Base-by-base conservation (phyloP, 2,329 filamentous ascomycete genomes). In the Aschersonia sp. region DNA sequence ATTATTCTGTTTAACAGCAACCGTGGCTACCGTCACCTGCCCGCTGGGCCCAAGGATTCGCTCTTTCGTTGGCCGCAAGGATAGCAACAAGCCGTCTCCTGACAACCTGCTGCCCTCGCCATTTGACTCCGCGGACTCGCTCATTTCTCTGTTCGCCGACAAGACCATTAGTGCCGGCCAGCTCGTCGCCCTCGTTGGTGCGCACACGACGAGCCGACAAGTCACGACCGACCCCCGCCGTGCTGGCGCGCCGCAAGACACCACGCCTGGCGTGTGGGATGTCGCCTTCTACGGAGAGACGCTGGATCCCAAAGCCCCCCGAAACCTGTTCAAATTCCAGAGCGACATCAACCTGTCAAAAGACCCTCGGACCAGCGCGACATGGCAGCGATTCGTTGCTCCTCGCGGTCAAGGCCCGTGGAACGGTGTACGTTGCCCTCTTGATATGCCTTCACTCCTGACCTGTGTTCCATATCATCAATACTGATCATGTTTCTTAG, bases 201-300 rank as follows among this genome's bases (percentile, higher is more conserved):
- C 73, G 0, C 74, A 78, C 55, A 68, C 68, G 1, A 65, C 68
- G 10, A 68, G 68, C 22, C 68, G 67, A 52, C 72, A 76, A 55
- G 62, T 63, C 48, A 65, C 65, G 43, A 64, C 68, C 45, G 64
- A 72, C 46, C 47, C 57, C 1, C 46, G 53, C 4, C 60, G 66
- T n/a, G 60, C 63, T 1, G 65, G 64, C 12, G 63, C 65, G 10
- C 65, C 72, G 0, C 70, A 75, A 50, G 73, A 77, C 53, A 66
- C 62, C 33, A 74, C 72, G 0, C 69, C 70, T 0, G 70, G 70
- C 9, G 61, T 72, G 1, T 76, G 72, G 73, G 72, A 76, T 48
- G 64, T 68, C 0, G 53, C 63, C 9, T 76, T 69, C 55, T 76
- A 72, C 56, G 58, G 62, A 33, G 57, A 68, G 53, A 65, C 62